Evolutionary conservation across 2,329 filamentous ascomycete species (phyloP).

Genomic region (Plenodomus biglobosus): DNA sequence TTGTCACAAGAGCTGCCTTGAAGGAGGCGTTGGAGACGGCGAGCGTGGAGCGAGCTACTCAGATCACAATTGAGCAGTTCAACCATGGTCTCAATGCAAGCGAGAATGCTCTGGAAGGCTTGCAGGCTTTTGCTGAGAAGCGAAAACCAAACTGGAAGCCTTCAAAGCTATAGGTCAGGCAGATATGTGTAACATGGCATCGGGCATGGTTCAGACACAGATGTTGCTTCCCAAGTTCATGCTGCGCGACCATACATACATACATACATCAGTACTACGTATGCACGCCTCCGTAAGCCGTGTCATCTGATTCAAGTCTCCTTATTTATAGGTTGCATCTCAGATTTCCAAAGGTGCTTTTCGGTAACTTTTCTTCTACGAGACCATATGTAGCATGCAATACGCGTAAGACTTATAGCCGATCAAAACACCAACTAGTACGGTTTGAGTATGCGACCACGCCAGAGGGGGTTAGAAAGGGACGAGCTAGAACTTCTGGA

Average conservation of each 20-base stretch:
- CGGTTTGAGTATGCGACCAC: conserved; percentile 1
- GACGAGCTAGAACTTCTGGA: conserved; percentile 1
- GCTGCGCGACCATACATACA: too few relatives aligned
- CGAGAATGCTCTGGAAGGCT: conserved; percentile 54
- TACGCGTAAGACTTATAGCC: neutral
- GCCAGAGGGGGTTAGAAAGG: conserved; percentile 7
- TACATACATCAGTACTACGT: too few relatives aligned
- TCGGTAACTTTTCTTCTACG: conserved; percentile 14
- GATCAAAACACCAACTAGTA: conserved; percentile 1
- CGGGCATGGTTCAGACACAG: too few relatives aligned
- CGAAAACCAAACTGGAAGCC: conserved; percentile 53
- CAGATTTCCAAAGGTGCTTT: too few relatives aligned
- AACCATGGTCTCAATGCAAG: conserved; percentile 45
- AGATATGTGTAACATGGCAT: too few relatives aligned
- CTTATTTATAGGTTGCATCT: too few relatives aligned
- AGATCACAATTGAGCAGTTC: conserved; percentile 49
- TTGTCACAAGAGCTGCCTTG: conserved; percentile 41
- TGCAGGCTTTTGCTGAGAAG: conserved; percentile 57
- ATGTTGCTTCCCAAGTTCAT: too few relatives aligned
- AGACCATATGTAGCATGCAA: neutral
- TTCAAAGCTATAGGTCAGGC: conserved; percentile 49
- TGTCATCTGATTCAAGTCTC: too few relatives aligned
- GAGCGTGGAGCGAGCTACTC: conserved; percentile 44
- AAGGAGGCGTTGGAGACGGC: conserved; percentile 39
- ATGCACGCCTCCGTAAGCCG: too few relatives aligned